These are phyloP conservation scores for Solanum infundibuliforme DNA, from an alignment of 257 asterid genomes.

Conservation along the genomic window DNA sequence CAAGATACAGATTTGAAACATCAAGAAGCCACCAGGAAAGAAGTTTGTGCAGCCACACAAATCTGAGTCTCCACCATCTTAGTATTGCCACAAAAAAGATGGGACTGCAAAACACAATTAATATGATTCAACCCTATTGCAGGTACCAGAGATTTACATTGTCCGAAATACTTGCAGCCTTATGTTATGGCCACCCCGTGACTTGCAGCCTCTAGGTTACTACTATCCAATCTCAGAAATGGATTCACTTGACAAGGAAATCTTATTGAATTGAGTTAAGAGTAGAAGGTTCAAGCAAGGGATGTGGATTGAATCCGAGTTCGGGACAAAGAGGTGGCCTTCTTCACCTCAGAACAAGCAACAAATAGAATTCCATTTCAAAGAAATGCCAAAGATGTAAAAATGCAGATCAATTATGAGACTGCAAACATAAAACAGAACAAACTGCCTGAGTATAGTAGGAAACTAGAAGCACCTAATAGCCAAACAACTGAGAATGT, in stretches of 20 bases:
- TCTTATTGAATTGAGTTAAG: neutral
- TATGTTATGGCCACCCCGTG: neutral
- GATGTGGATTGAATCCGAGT: neutral
- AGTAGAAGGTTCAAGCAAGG: neutral
- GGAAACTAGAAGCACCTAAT: neutral
- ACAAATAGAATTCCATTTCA: neutral
- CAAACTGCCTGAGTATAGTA: neutral
- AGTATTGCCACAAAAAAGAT: neutral
- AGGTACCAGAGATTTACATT: neutral
- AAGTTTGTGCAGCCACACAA: neutral
- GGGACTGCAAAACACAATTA: neutral
- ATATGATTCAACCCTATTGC: neutral
- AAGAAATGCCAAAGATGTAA: neutral
- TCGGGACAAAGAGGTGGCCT: neutral
- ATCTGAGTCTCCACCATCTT: neutral
- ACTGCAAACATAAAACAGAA: neutral
- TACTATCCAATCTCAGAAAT: neutral
- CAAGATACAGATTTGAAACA: neutral
- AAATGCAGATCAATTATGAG: neutral
- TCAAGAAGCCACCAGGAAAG: neutral
- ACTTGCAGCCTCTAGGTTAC: neutral
- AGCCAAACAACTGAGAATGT: neutral
- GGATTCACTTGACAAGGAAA: neutral
- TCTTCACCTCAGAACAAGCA: neutral
- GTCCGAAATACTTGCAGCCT: neutral